These are phyloP conservation scores for Symbiotaphrina buchneri DNA, from an alignment of 495 filamentous ascomycete genomes.

Conservation along the genomic window DNA sequence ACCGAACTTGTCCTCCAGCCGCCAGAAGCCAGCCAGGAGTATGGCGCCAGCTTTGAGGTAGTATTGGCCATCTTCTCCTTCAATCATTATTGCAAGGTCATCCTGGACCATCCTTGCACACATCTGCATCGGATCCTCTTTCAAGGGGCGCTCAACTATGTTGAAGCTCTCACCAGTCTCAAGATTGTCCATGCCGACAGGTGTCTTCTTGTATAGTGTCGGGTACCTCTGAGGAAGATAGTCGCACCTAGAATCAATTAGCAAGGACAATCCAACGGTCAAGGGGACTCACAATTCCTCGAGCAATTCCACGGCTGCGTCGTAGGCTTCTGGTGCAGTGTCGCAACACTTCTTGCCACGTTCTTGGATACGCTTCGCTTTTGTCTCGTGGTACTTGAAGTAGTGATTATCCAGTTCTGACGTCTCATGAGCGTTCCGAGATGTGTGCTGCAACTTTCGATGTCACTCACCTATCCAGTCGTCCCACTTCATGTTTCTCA, in stretches of 20 bases:
- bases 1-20: slow-evolving; percentile 61
- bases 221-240: slow-evolving; percentile 77
- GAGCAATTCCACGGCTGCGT: slow-evolving; percentile 58
- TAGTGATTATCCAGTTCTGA: slow-evolving; percentile 78
- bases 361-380: slow-evolving; percentile 43
- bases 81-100: slow-evolving; percentile 75
- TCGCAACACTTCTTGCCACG: slow-evolving; percentile 46
- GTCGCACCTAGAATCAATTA: slow-evolving; percentile 19
- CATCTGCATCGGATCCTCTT: slow-evolving; percentile 68
- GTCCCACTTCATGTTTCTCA: slow-evolving; percentile 4
- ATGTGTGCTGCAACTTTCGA: no score
- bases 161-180: slow-evolving; percentile 54
- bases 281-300: slow-evolving; percentile 34
- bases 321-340: slow-evolving; percentile 54
- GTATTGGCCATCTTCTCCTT: slow-evolving; percentile 58
- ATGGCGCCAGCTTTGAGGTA: slow-evolving; percentile 64
- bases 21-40: slow-evolving; percentile 73
- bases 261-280: background rate
- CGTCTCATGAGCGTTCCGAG: background rate
- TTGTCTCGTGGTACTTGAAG: slow-evolving; percentile 51
- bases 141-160: slow-evolving; percentile 37
- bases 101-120: slow-evolving; percentile 58
- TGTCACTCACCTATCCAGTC: slow-evolving; percentile 3
- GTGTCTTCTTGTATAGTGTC: slow-evolving; percentile 39
- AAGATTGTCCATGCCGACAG: slow-evolving; percentile 45